phyloP scores from a whole-genome alignment of 805 yeast genomes.

The Metschnikowia gelsemii region DNA sequence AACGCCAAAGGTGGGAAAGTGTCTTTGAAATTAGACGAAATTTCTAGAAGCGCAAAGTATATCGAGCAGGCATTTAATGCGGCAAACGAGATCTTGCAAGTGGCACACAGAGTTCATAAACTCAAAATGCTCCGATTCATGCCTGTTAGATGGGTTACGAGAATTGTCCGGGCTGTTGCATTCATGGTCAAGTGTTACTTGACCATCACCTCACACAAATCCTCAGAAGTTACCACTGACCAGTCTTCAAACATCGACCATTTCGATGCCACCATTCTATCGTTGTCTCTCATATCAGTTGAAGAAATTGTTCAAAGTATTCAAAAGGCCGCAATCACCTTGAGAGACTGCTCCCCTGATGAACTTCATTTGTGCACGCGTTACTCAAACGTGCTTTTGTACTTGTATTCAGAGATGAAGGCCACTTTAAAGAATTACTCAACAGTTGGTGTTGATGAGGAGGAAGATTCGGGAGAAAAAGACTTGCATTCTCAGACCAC shows the following conservation, averaged over 20 bases:
- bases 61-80: conserved; percentile 80
- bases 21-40: conserved; percentile 60
- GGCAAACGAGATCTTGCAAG: conserved; percentile 73
- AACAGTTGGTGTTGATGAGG: conserved; percentile 1
- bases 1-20: conserved; percentile 16
- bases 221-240: conserved; percentile 21
- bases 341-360: conserved; percentile 85
- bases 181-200: conserved; percentile 83
- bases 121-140: conserved; percentile 65
- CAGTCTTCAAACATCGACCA: conserved; percentile 26
- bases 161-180: conserved; percentile 85
- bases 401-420: conserved; percentile 72
- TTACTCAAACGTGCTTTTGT: conserved; percentile 74
- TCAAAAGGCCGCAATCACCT: conserved; percentile 67
- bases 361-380: conserved; percentile 81
- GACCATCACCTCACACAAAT: conserved; percentile 53
- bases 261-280: conserved; percentile 50
- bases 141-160: conserved; percentile 91
- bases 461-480: conserved; percentile 1
- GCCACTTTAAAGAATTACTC: conserved; percentile 34
- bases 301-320: conserved; percentile 70
- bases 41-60: conserved; percentile 69
- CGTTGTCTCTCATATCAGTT: conserved; percentile 62
- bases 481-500: background rate
- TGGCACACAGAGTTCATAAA: conserved; percentile 67